phyloP scores from a whole-genome alignment of 78 protist genomes.

The Bodo saltans region DNA sequence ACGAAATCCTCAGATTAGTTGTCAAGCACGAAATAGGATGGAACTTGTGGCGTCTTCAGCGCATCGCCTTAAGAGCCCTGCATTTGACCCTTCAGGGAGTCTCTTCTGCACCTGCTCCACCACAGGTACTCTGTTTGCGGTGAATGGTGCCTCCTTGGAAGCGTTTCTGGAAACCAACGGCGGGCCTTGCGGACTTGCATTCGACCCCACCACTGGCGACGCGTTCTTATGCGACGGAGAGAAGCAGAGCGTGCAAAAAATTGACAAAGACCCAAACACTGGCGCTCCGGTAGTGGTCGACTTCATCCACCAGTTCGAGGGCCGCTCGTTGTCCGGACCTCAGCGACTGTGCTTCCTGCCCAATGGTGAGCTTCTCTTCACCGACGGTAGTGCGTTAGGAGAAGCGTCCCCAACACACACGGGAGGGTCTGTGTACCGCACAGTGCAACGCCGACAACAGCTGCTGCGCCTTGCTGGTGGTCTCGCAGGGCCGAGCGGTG shows the following conservation, averaged over 20 bases:
- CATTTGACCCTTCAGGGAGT: too few species aligned
- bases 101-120: too few species aligned
- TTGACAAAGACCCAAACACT: neutral
- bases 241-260: neutral
- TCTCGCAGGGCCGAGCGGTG: slow-evolving; percentile 36
- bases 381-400: slow-evolving; percentile 30
- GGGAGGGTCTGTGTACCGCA: slow-evolving; percentile 8
- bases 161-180: neutral
- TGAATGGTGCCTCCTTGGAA: neutral
- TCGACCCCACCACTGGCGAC: neutral
- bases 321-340: slow-evolving; percentile 8
- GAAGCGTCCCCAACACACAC: slow-evolving; percentile 8
- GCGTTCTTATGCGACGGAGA: neutral
- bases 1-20: too few species aligned
- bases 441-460: neutral
- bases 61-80: too few species aligned
- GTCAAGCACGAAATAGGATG: too few species aligned
- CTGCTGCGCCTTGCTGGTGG: slow-evolving; percentile 1
- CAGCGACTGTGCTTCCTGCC: neutral
- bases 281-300: neutral
- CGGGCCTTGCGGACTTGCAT: neutral
- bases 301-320: neutral
- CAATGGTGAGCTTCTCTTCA: slow-evolving; percentile 9
- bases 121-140: too few species aligned
- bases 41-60: too few species aligned